A percentile compares a stretch with the other conserved stretches of the same genome.
Conservation (phyloP, 2,329 filamentous ascomycete genomes). For the Aspergillus vadensis region DNA sequence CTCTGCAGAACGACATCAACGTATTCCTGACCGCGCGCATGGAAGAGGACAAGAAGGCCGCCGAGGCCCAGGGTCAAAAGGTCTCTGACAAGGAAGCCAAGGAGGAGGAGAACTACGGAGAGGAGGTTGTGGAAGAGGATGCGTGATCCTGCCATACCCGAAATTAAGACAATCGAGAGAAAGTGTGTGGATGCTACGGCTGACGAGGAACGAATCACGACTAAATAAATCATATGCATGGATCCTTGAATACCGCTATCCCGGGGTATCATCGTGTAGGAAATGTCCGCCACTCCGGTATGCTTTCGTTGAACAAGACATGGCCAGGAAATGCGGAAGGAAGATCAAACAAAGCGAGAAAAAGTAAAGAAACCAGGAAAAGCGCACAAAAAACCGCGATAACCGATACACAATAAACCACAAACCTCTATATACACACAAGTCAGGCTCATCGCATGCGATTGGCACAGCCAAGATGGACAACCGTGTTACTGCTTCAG, state of each 20-base stretch:
- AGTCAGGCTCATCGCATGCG: constrained; percentile 35
- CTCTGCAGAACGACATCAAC: constrained; percentile 62
- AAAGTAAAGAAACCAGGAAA: constrained; percentile 23
- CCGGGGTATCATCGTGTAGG: constrained; percentile 42
- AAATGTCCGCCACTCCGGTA: constrained; percentile 25
- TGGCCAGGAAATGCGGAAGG: constrained; percentile 4
- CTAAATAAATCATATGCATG: not conserved
- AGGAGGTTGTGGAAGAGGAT: constrained; percentile 73
- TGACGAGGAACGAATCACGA: constrained; percentile 5
- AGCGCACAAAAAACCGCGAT: not conserved
- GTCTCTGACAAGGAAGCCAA: constrained; percentile 43
- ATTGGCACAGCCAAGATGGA: constrained; percentile 77
- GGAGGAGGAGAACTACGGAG: constrained; percentile 71
- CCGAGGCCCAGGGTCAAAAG: constrained; percentile 36
- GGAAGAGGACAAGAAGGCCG: constrained; percentile 59
- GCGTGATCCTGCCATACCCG: constrained; percentile 35
- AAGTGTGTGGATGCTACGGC: not conserved
- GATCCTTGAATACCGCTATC: constrained; percentile 30
- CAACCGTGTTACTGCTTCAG: constrained; percentile 56
- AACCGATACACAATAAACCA: constrained; percentile 9
- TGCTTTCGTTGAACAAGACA: constrained; percentile 10
- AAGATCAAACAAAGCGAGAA: constrained; percentile 9
- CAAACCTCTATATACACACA: constrained; percentile 21
- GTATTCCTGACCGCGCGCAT: constrained; percentile 62
- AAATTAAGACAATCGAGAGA: constrained; percentile 13